A percentile compares a stretch with the other conserved stretches of the same genome.
Evolutionary conservation across 106 monocot species (phyloP).

Genomic region (Dactylorhiza incarnata): DNA sequence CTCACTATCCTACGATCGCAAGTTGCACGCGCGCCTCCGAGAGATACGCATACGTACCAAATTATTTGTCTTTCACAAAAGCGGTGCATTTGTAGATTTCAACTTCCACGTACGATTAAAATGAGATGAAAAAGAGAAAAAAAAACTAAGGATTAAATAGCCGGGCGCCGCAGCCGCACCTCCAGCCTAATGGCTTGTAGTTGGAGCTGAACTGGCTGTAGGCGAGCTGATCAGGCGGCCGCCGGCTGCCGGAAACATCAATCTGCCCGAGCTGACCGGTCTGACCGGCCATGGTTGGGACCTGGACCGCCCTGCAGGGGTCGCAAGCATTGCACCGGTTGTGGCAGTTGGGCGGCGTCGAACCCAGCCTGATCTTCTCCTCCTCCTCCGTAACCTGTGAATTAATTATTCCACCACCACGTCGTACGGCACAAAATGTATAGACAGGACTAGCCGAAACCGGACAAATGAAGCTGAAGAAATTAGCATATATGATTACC

Average conservation of each 20-base stretch:
- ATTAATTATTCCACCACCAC: neutral
- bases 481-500: neutral
- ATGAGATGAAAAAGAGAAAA: too few species aligned
- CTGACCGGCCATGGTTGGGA: slow-evolving; percentile 48
- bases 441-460: neutral
- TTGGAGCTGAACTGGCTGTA: slow-evolving; percentile 45
- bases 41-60: too few species aligned
- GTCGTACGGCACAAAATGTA: neutral
- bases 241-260: neutral
- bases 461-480: neutral
- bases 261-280: neutral
- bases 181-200: slow-evolving; percentile 94
- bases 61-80: too few species aligned
- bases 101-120: too few species aligned
- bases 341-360: slow-evolving; percentile 91
- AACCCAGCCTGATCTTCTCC: slow-evolving; percentile 68
- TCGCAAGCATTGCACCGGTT: slow-evolving; percentile 77
- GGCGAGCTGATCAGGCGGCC: slow-evolving; percentile 5
- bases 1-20: too few species aligned
- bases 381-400: slow-evolving; percentile 18
- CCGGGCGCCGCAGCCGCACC: slow-evolving; percentile 60
- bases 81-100: too few species aligned
- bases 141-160: slow-evolving; percentile 51
- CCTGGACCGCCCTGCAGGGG: slow-evolving; percentile 84
- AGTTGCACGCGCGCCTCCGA: too few species aligned